phyloP scores from a whole-genome alignment of 306 rosid genomes.

The Biancaea sappan region DNA sequence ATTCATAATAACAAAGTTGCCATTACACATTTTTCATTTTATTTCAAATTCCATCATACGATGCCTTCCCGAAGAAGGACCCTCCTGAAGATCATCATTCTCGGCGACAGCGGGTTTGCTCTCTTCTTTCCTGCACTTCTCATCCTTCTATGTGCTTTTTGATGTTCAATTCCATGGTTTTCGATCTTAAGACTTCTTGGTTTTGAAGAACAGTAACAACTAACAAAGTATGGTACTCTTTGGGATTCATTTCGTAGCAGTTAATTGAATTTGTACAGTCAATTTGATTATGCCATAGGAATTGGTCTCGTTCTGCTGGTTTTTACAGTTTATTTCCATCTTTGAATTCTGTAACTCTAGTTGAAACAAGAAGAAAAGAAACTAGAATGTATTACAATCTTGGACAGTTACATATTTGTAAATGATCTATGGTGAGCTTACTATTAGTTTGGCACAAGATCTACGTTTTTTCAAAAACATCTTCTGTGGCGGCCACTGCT shows the following conservation, averaged over 20 bases:
- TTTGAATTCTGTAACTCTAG: conserved; percentile 6
- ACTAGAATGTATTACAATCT: background rate
- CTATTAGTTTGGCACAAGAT: background rate
- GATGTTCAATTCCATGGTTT: conserved; percentile 9
- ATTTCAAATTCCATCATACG: no score
- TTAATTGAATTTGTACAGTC: background rate
- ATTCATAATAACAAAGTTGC: no score
- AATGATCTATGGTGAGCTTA: background rate
- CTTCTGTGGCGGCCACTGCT: background rate
- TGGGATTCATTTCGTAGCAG: background rate
- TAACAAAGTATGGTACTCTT: conserved; percentile 2
- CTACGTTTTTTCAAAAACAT: background rate
- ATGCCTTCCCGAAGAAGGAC: conserved; percentile 99
- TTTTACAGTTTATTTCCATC: background rate
- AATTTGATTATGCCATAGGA: background rate
- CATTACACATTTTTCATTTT: no score
- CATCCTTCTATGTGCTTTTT: background rate
- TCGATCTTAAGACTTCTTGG: conserved; percentile 19
- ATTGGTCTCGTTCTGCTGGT: background rate
- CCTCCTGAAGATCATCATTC: conserved; percentile 96
- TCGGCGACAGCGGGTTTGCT: conserved; percentile 94
- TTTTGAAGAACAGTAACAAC: background rate
- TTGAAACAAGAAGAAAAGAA: background rate
- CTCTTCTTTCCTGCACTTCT: background rate
- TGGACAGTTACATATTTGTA: background rate